Conservation (phyloP, 352 stramenopile species). For the Sclerospora graminicola region DNA sequence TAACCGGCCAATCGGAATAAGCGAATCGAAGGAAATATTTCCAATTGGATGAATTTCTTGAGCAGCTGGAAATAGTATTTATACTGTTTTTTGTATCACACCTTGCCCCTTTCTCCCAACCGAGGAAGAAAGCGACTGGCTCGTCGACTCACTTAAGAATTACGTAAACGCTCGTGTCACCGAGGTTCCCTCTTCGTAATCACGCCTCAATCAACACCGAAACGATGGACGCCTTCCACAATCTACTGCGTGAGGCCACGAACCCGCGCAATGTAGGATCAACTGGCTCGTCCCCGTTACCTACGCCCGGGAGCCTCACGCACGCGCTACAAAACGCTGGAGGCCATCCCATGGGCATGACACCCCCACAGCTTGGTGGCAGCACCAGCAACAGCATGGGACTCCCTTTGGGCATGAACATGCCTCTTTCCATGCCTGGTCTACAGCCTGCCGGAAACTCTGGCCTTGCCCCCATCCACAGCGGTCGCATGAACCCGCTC, state of each 20-base stretch:
- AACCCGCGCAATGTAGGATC: slow-evolving; percentile 33
- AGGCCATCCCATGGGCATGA: slow-evolving; percentile 34
- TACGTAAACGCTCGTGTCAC: slow-evolving; percentile 27
- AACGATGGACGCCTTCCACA: slow-evolving; percentile 71
- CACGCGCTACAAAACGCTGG: slow-evolving; percentile 26
- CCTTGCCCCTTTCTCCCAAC: slow-evolving; percentile 4
- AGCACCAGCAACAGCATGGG: slow-evolving; percentile 19
- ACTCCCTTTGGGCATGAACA: slow-evolving; percentile 55
- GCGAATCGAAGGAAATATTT: background rate
- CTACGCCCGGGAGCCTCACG: slow-evolving; percentile 23
- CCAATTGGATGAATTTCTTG: background rate
- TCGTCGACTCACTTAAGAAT: slow-evolving; percentile 24
- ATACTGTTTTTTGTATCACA: slow-evolving; percentile 1
- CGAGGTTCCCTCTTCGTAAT: slow-evolving; percentile 23
- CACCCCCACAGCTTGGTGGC: slow-evolving; percentile 12
- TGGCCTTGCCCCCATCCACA: slow-evolving; percentile 51
- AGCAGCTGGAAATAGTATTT: background rate
- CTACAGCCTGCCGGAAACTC: slow-evolving; percentile 24
- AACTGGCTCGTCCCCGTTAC: slow-evolving; percentile 11
- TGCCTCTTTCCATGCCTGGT: slow-evolving; percentile 41
- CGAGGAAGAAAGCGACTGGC: slow-evolving; percentile 15
- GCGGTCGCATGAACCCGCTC: slow-evolving; percentile 52
- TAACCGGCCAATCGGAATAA: too few species aligned
- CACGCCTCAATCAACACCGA: slow-evolving; percentile 4
- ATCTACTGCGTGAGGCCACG: slow-evolving; percentile 55